Evolutionary conservation across 331 rosid species (phyloP), one percentile per base, ranked within the genome.

Genomic region (Acacia pycnantha): DNA sequence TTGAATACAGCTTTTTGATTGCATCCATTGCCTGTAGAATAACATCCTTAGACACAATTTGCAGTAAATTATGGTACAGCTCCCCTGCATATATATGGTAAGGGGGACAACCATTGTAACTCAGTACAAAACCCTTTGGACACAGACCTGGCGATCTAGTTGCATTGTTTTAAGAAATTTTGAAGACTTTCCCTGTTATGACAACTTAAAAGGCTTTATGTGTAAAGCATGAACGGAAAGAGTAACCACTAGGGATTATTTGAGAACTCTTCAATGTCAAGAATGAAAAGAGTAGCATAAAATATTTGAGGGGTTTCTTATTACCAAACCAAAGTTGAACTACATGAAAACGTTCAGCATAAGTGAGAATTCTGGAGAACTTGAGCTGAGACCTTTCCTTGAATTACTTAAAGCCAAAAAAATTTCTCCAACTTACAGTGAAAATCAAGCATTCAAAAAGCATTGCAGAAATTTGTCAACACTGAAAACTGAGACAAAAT

Each of bases 21-120:
- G 91, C 86, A 77, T 95, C 99, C 98, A 95, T 92, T 76, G 93
- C 95, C 97, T 93, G 92, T 76, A 62, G 73, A 66, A 81, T 27
- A 88, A 65, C 35, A 81, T 51, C 47, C 41, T 85, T 35, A 88
- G 64, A 80, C 26, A 59, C 65, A 61, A 4, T 62, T 40, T 22
- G 77, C 65, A 71, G 74, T 62, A 40, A 44, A n/a, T 75, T 61
- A 78, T 16, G 33, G 41, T 43, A 81, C 29, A 54, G 47, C 40
- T 7, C 44, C 54, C 22, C 4, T 21, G 0, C 11, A 27, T 48
- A 64, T n/a, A 12, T 35, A 37, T 84, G 54, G 40, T 48, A 41
- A 41, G 18, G 62, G 68, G 40, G 65, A 21, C 40, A 22, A 24
- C 65, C 48, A 70, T 21, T 71, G 67, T 43, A 41, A 46, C 48